Conservation (phyloP, 1,139 yeast species). For the Saccharomyces hybrid region DNA sequence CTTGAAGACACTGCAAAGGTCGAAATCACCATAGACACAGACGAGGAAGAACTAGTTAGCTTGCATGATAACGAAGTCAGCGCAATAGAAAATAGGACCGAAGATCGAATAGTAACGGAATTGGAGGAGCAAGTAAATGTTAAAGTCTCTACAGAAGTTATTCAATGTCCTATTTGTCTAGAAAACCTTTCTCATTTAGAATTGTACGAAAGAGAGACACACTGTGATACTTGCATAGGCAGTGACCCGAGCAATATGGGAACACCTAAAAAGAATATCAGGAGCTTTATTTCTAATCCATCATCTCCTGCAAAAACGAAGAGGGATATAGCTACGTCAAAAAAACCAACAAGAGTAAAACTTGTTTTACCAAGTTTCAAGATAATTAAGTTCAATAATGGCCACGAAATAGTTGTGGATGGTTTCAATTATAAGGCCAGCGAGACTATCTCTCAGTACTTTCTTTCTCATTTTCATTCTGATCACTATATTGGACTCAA, state of each 20-base stretch:
- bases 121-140: not conserved
- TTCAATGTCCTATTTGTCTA: conserved; percentile 46
- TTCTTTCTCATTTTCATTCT: conserved; percentile 78
- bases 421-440: conserved; percentile 53
- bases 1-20: not conserved
- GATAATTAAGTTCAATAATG: conserved; percentile 39
- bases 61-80: not conserved
- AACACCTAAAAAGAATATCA: conserved; percentile 1
- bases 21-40: not conserved
- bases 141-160: conserved; percentile 6
- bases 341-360: conserved; percentile 21
- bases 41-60: not conserved
- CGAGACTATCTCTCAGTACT: conserved; percentile 41
- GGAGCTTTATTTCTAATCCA: not conserved
- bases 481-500: conserved; percentile 89
- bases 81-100: not conserved
- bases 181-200: conserved; percentile 33
- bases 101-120: not conserved
- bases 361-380: conserved; percentile 51
- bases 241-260: conserved; percentile 7
- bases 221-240: conserved; percentile 49
- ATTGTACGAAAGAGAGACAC: conserved; percentile 43
- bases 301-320: conserved; percentile 5
- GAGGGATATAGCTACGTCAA: conserved; percentile 7
- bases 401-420: conserved; percentile 50